phyloP scores from a whole-genome alignment of 495 filamentous ascomycete genomes.

The Aspergillus bridgeri region DNA sequence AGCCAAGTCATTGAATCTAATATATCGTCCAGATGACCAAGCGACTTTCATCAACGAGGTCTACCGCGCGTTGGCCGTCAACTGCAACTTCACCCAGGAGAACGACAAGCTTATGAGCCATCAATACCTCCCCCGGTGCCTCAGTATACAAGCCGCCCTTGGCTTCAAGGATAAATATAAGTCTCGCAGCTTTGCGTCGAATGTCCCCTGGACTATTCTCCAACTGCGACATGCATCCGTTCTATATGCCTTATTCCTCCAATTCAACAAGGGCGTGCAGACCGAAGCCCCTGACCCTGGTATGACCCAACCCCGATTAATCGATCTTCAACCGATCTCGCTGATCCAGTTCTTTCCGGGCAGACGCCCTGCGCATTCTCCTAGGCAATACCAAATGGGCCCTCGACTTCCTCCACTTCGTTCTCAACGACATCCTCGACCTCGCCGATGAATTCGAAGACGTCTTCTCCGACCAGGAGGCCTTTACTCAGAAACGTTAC shows the following conservation, averaged over 20 bases:
- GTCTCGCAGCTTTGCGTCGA: slow-evolving; percentile 58
- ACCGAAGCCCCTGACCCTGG: slow-evolving; percentile 63
- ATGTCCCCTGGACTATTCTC: slow-evolving; percentile 70
- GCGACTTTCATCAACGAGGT: slow-evolving; percentile 59
- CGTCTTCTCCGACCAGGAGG: slow-evolving; percentile 37
- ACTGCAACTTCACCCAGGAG: slow-evolving; percentile 67
- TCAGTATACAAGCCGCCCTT: slow-evolving; percentile 67
- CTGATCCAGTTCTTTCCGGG: slow-evolving; percentile 5
- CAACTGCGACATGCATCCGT: slow-evolving; percentile 68
- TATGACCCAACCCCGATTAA: slow-evolving; percentile 31
- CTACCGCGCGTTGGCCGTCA: slow-evolving; percentile 61
- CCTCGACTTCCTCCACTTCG: slow-evolving; percentile 63
- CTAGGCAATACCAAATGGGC: slow-evolving; percentile 58
- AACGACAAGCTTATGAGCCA: slow-evolving; percentile 70
- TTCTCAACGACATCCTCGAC: slow-evolving; percentile 64
- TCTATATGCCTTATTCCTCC: slow-evolving; percentile 60
- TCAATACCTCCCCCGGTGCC: slow-evolving; percentile 60
- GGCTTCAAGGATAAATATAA: slow-evolving; percentile 59
- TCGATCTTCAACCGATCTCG: slow-evolving; percentile 24
- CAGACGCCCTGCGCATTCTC: slow-evolving; percentile 42
- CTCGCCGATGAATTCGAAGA: slow-evolving; percentile 53
- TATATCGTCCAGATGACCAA: slow-evolving; percentile 32
- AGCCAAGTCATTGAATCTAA: background rate
- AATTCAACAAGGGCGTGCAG: slow-evolving; percentile 41
- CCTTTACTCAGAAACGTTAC: slow-evolving; percentile 44